Base-by-base conservation (phyloP, 345 rosid genomes). In the Salix suchowensis region DNA sequence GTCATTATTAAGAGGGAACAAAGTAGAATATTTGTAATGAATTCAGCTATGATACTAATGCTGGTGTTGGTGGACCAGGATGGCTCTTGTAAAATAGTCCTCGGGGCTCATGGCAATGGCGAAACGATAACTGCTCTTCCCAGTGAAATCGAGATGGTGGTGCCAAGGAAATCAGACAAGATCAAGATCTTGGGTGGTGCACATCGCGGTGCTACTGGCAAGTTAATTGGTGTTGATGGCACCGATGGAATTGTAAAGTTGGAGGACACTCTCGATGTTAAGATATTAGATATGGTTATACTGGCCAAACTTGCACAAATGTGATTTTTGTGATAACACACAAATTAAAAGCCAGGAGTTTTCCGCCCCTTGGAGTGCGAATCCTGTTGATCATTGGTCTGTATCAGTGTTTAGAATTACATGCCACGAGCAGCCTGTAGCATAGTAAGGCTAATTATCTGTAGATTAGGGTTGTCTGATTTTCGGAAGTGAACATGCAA, bases 161-260 rank as follows among this genome's bases (percentile, higher is more conserved):
- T 83, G 19, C 98, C 98, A 4, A 88, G 90, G 87, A 95, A 95
- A 77, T 79, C 87, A 0, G 98, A 95, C 75, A 89, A 86, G 85
- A 90, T 95, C 74, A 95, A 89, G 87, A 93, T 95, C 26, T 89
- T 90, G 84, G 96, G 97, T 4, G 98, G 98, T 7, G 81, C 85
- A 1, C 87, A 81, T 37, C 99, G 97, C 0, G 99, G 97, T n/a
- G 84, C 86, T 32, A 90, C 89, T 0, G 98, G 97, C 76, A 95
- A 93, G 83, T 84, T 93, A 71, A 93, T 95, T 7, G 98, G 99
- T 69, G 97, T 95, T 34, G 98, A 93, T 66, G 98, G 94, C 1
- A 85, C 94, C 0, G 98, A 95, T 65, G 96, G 98, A 48, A 95
- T 93, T 71, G 97, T 93, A 39, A 93, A 89, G 85, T 80, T 95